Evolutionary conservation across 352 stramenopile species (phyloP), one percentile per base, ranked within the genome.

Genomic region (Sclerospora graminicola): DNA sequence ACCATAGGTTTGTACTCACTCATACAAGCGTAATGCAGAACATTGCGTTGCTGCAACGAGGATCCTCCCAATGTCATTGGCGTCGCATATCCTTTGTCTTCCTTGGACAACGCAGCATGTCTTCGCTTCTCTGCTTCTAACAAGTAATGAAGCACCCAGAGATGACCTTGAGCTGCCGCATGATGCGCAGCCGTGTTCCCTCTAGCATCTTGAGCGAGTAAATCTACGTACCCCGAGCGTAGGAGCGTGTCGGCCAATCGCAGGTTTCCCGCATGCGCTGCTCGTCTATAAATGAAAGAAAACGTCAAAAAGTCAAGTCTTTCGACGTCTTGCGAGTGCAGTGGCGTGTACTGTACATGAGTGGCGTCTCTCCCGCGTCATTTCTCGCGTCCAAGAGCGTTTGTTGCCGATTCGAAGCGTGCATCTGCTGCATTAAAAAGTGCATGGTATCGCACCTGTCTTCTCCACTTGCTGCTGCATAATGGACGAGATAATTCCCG

Each of bases 381-480:
- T 90, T 90, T 16, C 46, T 64, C 1, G 64, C 63, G 28, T 89
- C 68, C 31, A 88, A 46, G 15, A 86, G 45, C 23, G 20, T 37
- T 8, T 60, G 36, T 27, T 68, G 16, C 2, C 63, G 58, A 2
- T 43, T 38, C 0, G 41, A 60, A 0, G 57, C 63, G 7, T 69
- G 53, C 44, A 76, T 65, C 40, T 91, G 77, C 61, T 91, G 80
- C 40, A 88, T 61, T 13, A 91, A 54, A 38, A 91, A 91, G 48
- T 89, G 76, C 47, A 88, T 57, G 32, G 80, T 88, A 51, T 82
- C 73, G 29, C 67, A 53, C 37, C 60, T 54, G 51, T 82, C 69
- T 9, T 63, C 57, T 10, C 41, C 48, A 18, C 58, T 60, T 5
- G 63, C 65, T 9, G 76, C 76, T 18, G 72, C 69, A 48, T 83